Evolutionary conservation across 139 green algal species (phyloP).

Genomic region (Tetratostichococcus sp.): DNA sequence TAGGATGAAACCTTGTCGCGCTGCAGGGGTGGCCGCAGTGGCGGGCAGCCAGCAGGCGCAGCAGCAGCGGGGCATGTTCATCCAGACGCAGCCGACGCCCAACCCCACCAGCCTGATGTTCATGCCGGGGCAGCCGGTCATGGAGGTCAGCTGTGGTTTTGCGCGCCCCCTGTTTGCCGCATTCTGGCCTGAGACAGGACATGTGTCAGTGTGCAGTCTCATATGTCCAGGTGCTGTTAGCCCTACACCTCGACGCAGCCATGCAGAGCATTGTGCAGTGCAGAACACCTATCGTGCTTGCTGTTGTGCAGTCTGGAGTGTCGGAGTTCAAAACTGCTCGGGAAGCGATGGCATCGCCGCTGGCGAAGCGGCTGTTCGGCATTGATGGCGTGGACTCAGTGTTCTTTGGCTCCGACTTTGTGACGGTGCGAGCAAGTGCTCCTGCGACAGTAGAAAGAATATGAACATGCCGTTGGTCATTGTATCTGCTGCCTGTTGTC

Average conservation of each 20-base stretch:
- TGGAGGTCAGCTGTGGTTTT: conserved; percentile 55
- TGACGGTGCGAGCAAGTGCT: conserved; percentile 79
- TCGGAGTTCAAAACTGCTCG: conserved; percentile 76
- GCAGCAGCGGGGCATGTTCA: conserved; percentile 82
- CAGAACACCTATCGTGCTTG: not conserved
- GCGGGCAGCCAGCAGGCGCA: not conserved
- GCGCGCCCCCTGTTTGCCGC: not conserved
- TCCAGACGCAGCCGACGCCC: conserved; percentile 94
- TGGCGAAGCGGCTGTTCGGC: conserved; percentile 84
- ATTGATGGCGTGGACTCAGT: conserved; percentile 83
- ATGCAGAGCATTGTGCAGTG: too few relatives aligned
- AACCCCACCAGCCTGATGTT: conserved; percentile 98
- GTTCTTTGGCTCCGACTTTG: conserved; percentile 96
- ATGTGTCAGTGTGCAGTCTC: too few relatives aligned
- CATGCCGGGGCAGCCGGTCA: conserved; percentile 75
- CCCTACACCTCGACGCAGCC: too few relatives aligned
- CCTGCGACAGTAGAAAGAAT: too few relatives aligned
- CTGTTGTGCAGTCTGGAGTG: conserved; percentile 9
- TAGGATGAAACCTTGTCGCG: too few relatives aligned
- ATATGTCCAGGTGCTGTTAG: not conserved
- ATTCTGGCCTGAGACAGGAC: too few relatives aligned
- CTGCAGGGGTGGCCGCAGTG: not conserved
- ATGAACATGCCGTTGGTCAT: too few relatives aligned
- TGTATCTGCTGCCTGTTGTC: too few relatives aligned
- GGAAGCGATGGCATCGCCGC: conserved; percentile 77